phyloP scores from a whole-genome alignment of 2,329 filamentous ascomycete species.

The Xenoacremonium recifei region DNA sequence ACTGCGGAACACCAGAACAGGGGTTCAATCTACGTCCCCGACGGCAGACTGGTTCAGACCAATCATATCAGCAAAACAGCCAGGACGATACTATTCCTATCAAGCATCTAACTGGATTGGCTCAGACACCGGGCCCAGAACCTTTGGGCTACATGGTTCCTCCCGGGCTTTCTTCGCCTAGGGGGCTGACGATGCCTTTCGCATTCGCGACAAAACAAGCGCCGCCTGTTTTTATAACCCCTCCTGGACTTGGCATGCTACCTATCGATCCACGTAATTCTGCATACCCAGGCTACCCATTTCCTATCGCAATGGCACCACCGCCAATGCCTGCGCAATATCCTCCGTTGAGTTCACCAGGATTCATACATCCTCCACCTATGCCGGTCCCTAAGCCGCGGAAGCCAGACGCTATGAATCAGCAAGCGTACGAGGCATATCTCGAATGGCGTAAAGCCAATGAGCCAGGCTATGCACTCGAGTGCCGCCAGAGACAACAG shows the following conservation, averaged over 20 bases:
- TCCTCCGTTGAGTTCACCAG: neutral
- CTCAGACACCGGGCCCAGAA: no score
- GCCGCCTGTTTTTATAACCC: no score
- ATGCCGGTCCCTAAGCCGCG: conserved; percentile 39
- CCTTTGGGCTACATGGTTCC: no score
- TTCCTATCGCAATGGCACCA: neutral
- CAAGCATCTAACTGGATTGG: no score
- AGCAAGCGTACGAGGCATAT: conserved; percentile 47
- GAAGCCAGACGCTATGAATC: conserved; percentile 37
- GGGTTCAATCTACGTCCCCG: neutral
- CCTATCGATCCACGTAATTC: no score
- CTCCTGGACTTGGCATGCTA: no score
- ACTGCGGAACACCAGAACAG: neutral
- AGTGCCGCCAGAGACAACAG: conserved; percentile 45
- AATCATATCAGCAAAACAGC: no score
- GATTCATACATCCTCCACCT: neutral
- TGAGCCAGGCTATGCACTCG: conserved; percentile 46
- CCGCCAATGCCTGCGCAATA: neutral
- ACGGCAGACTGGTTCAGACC: neutral
- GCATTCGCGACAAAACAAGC: no score
- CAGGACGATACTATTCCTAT: no score
- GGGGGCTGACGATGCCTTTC: no score
- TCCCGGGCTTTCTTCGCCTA: no score
- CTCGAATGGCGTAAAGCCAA: conserved; percentile 49
- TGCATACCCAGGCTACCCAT: neutral